phyloP scores from a whole-genome alignment of 1,284 basidiomycete species.

The Moesziomyces globuligerus region DNA sequence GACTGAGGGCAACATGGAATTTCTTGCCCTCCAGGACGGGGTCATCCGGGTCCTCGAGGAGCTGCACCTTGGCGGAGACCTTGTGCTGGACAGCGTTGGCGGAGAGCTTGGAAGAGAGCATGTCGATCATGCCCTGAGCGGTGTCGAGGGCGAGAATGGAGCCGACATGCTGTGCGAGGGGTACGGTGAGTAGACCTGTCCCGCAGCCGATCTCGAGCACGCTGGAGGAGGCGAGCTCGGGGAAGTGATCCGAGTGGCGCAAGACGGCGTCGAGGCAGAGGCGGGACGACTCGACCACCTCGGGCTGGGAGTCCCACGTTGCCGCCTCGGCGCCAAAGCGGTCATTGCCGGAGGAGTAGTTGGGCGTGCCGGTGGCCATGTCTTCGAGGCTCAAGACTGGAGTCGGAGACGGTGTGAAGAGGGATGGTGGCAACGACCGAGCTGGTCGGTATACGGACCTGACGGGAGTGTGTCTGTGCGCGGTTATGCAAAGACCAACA shows the following conservation, averaged over 20 bases:
- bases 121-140: constrained; percentile 36
- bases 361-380: constrained; percentile 8
- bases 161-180: constrained; percentile 23
- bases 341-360: constrained; percentile 47
- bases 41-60: constrained; percentile 39
- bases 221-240: constrained; percentile 2
- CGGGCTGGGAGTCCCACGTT: constrained; percentile 41
- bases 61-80: constrained; percentile 25
- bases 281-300: constrained; percentile 32
- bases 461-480: too few species aligned
- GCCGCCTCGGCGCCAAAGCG: constrained; percentile 41
- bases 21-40: constrained; percentile 13
- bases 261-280: constrained; percentile 32
- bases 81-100: constrained; percentile 2
- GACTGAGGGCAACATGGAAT: constrained; percentile 35
- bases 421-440: background rate
- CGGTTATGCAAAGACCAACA: too few species aligned
- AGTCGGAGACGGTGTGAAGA: background rate
- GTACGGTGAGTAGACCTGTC: constrained; percentile 37
- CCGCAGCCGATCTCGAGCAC: constrained; percentile 48
- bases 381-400: background rate
- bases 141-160: constrained; percentile 33
- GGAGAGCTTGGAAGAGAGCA: constrained; percentile 31
- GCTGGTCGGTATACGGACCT: too few species aligned
- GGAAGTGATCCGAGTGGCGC: constrained; percentile 3